phyloP scores from a whole-genome alignment of 371 early-diverging fungal species.

The Mortierella sp. region DNA sequence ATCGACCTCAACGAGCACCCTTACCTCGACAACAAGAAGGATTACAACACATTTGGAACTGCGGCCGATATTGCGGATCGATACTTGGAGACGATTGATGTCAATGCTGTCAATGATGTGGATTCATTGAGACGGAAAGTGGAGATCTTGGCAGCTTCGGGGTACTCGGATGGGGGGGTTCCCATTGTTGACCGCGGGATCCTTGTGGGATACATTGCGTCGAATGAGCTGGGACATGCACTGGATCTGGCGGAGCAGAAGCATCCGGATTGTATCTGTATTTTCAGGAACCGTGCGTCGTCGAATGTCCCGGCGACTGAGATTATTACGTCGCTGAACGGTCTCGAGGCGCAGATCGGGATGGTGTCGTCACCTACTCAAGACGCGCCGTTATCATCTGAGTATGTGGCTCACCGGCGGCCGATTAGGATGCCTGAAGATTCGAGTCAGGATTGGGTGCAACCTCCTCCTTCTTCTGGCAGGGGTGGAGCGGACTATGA shows the following conservation, averaged over 20 bases:
- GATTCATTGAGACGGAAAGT: slow-evolving; percentile 70
- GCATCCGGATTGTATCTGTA: slow-evolving; percentile 50
- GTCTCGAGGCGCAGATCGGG: slow-evolving; percentile 48
- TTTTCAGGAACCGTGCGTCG: slow-evolving; percentile 52
- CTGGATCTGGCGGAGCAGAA: slow-evolving; percentile 62
- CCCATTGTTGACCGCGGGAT: slow-evolving; percentile 82
- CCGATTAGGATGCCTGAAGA: neutral
- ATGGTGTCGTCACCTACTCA: slow-evolving; percentile 4
- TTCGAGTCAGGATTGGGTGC: slow-evolving; percentile 10
- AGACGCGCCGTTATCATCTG: neutral
- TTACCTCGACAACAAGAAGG: slow-evolving; percentile 76
- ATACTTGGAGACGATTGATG: slow-evolving; percentile 70
- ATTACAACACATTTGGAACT: slow-evolving; percentile 67
- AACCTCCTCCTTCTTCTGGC: neutral
- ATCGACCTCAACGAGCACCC: slow-evolving; percentile 79
- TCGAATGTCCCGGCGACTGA: slow-evolving; percentile 58
- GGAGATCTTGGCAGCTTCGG: slow-evolving; percentile 66
- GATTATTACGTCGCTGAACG: slow-evolving; percentile 52
- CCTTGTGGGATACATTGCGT: slow-evolving; percentile 89
- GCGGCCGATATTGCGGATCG: slow-evolving; percentile 65
- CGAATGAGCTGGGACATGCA: slow-evolving; percentile 86
- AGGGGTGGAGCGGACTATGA: slow-evolving; percentile 26
- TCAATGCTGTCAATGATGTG: slow-evolving; percentile 72
- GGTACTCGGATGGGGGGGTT: slow-evolving; percentile 86
- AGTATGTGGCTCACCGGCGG: neutral